These are phyloP conservation scores for Hyaloscypha bicolor DNA, from an alignment of 495 filamentous ascomycete genomes.

Conservation along the genomic window DNA sequence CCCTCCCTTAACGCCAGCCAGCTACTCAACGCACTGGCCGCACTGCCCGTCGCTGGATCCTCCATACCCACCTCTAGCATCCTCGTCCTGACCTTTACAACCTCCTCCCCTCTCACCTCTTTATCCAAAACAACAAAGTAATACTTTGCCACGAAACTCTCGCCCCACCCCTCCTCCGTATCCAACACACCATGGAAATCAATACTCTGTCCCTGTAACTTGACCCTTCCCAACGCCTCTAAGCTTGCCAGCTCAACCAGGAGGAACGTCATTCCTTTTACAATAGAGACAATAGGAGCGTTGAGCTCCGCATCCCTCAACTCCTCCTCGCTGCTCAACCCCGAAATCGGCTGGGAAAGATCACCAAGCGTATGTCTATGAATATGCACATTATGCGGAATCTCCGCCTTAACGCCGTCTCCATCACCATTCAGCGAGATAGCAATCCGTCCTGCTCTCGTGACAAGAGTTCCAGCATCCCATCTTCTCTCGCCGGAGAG, in stretches of 20 bases:
- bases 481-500: neutral
- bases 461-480: slow-evolving; percentile 38
- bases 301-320: slow-evolving; percentile 5
- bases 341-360: slow-evolving; percentile 47
- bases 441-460: slow-evolving; percentile 64
- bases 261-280: slow-evolving; percentile 71
- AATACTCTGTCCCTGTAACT: neutral
- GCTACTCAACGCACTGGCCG: slow-evolving; percentile 55
- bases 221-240: slow-evolving; percentile 41
- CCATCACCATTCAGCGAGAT: slow-evolving; percentile 41
- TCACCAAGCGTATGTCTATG: slow-evolving; percentile 73
- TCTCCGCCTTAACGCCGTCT: slow-evolving; percentile 49
- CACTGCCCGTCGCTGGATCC: slow-evolving; percentile 74
- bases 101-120: slow-evolving; percentile 32
- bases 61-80: slow-evolving; percentile 60
- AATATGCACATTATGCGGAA: slow-evolving; percentile 69
- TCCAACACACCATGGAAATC: slow-evolving; percentile 21
- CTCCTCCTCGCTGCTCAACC: neutral
- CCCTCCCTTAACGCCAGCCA: slow-evolving; percentile 50
- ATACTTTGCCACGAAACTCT: slow-evolving; percentile 55
- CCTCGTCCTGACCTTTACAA: slow-evolving; percentile 41
- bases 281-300: slow-evolving; percentile 41
- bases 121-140: slow-evolving; percentile 47
- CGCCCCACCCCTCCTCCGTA: slow-evolving; percentile 54
- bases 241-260: slow-evolving; percentile 53